A percentile compares a stretch with the other conserved stretches of the same genome.
Evolutionary conservation across 202 grass and related monocot genomes (phyloP).

Genomic region (Thinopyrum obtusiflorum): DNA sequence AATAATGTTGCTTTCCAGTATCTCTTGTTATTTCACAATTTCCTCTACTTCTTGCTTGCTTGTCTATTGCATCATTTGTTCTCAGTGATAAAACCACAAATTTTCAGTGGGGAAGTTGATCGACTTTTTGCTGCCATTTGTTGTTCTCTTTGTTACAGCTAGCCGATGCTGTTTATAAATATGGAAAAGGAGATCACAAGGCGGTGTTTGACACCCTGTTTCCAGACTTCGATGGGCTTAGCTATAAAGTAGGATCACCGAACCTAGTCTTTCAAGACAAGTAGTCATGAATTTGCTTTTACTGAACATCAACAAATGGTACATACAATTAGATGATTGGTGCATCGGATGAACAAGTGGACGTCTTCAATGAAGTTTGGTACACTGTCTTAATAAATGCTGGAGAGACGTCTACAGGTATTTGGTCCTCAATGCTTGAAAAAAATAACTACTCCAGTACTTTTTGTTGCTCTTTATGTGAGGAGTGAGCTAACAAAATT

Average conservation of each 20-base stretch:
- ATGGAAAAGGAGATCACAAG: conserved; percentile 59
- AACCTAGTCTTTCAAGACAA: conserved; percentile 12
- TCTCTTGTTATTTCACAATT: not conserved
- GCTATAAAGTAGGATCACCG: conserved; percentile 49
- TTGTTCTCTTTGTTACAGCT: conserved; percentile 39
- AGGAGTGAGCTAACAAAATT: conserved; percentile 27
- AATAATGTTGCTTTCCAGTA: conserved; percentile 3
- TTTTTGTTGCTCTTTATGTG: not conserved
- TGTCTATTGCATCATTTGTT: not conserved
- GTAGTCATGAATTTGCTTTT: not conserved
- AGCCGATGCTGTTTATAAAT: conserved; percentile 65
- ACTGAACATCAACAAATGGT: conserved; percentile 21
- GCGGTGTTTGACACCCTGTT: conserved; percentile 54
- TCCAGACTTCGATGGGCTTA: conserved; percentile 57
- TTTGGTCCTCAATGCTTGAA: not conserved
- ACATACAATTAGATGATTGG: conserved; percentile 66
- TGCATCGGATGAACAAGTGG: conserved; percentile 80
- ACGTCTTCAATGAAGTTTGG: conserved; percentile 84
- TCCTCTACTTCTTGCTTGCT: not conserved
- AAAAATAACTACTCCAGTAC: not conserved
- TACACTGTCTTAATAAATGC: conserved; percentile 46
- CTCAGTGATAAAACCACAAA: not conserved
- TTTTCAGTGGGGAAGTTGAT: not conserved
- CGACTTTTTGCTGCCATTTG: not conserved
- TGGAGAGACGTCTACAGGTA: conserved; percentile 55